Conservation (phyloP, 2,329 filamentous ascomycete species). For the Fusarium udum region DNA sequence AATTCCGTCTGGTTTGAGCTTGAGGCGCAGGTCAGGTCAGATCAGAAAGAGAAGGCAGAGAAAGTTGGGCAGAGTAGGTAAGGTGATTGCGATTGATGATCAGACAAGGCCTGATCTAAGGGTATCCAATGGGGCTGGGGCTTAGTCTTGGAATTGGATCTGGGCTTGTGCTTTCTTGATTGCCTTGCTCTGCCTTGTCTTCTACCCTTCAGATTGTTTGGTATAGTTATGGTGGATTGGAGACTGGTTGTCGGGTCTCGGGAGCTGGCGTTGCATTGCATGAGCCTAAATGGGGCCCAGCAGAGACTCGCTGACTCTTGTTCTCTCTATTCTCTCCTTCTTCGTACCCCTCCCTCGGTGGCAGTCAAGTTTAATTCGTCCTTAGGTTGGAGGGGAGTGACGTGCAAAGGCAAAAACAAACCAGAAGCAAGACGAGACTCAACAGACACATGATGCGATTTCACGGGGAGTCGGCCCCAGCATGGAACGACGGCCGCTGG, state of each 20-base stretch:
- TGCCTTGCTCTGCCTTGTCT: constrained; percentile 8
- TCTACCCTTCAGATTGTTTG: constrained; percentile 23
- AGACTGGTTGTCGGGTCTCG: constrained; percentile 32
- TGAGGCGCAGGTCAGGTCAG: not conserved
- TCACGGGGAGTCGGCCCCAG: constrained; percentile 27
- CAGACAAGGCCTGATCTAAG: not conserved
- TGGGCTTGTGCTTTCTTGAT: constrained; percentile 20
- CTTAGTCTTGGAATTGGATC: constrained; percentile 17
- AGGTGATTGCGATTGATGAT: constrained; percentile 11
- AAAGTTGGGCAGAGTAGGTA: not conserved
- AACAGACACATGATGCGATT: constrained; percentile 30
- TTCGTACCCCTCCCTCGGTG: not conserved
- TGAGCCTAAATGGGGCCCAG: constrained; percentile 22
- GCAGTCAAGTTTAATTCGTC: not conserved
- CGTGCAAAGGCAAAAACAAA: constrained; percentile 22
- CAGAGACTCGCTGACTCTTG: constrained; percentile 12
- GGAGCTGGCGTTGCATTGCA: constrained; percentile 37
- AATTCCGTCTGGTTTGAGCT: not conserved
- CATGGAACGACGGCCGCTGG: constrained; percentile 28
- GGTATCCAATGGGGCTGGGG: constrained; percentile 18
- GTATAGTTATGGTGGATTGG: constrained; percentile 38
- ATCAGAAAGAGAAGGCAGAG: constrained; percentile 1
- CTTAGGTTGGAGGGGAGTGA: constrained; percentile 21
- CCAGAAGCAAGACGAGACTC: constrained; percentile 4
- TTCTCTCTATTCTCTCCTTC: constrained; percentile 21